Evolutionary conservation across 164 flowering plant genomes (phyloP).

Genomic region (Aristolochia contorta): DNA sequence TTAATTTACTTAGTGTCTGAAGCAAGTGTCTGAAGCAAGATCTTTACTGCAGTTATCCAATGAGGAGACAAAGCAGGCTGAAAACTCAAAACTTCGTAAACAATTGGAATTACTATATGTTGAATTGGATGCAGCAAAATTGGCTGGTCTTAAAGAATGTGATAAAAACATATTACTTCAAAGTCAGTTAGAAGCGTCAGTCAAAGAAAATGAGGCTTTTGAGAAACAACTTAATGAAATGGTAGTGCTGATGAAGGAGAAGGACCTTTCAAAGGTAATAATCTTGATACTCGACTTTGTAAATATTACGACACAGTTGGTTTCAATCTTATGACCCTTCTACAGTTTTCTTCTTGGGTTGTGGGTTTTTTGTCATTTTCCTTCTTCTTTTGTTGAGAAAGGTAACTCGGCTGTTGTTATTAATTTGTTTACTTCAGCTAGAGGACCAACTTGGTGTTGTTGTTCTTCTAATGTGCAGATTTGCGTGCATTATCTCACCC

Average conservation of each 20-base stretch:
- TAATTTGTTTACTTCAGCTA: too few species aligned
- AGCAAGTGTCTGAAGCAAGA: neutral
- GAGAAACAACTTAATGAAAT: constrained; percentile 41
- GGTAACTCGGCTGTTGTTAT: too few species aligned
- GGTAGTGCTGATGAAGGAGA: constrained; percentile 59
- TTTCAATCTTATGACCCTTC: too few species aligned
- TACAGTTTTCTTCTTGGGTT: too few species aligned
- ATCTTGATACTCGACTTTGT: too few species aligned
- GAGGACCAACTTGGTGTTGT: too few species aligned
- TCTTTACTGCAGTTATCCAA: constrained; percentile 47
- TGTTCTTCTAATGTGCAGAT: too few species aligned
- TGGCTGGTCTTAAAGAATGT: constrained; percentile 49
- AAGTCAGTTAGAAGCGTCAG: constrained; percentile 51
- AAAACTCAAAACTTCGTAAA: constrained; percentile 69
- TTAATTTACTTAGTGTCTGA: too few species aligned
- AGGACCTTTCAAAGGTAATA: constrained; percentile 53
- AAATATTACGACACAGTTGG: too few species aligned
- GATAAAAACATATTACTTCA: constrained; percentile 55
- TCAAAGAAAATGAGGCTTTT: constrained; percentile 60
- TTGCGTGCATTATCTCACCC: too few species aligned
- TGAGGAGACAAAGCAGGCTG: constrained; percentile 68
- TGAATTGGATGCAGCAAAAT: constrained; percentile 73
- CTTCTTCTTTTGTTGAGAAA: too few species aligned
- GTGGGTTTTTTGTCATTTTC: too few species aligned
- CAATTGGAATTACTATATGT: constrained; percentile 38